Conservation (phyloP, 2,329 filamentous ascomycete species). For the Penicillium thymicola region DNA sequence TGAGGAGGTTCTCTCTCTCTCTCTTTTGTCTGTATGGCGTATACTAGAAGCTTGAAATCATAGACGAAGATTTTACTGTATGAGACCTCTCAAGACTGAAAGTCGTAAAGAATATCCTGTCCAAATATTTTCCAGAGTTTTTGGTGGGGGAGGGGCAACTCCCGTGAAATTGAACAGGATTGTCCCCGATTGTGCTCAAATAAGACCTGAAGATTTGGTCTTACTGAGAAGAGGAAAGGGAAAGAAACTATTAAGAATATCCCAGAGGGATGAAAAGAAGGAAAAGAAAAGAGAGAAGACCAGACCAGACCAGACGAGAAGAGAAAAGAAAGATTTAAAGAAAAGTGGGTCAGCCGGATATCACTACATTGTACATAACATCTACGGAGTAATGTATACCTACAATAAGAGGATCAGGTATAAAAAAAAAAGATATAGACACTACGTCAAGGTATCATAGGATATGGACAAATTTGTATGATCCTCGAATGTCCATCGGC, state of each 20-base stretch:
- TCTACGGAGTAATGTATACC: no score
- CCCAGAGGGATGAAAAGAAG: no score
- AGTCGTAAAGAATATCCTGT: not conserved
- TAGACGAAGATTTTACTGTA: not conserved
- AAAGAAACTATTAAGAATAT: not conserved
- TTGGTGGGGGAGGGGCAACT: conserved; percentile 8
- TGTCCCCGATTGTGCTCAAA: not conserved
- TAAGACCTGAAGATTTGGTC: not conserved
- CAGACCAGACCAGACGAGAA: not conserved
- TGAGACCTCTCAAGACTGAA: not conserved
- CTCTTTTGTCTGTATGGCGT: not conserved
- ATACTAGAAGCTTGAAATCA: not conserved
- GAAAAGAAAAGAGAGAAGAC: not conserved
- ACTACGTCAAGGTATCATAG: conserved; percentile 7
- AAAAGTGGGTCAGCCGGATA: conserved; percentile 1
- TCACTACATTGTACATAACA: not conserved
- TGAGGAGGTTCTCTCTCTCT: not conserved
- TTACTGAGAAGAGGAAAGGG: not conserved
- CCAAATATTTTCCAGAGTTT: not conserved
- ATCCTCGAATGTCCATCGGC: conserved; percentile 15
- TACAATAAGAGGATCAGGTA: no score
- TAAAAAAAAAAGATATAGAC: not conserved
- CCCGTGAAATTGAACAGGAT: not conserved
- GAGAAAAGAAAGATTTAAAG: not conserved
- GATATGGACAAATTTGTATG: conserved; percentile 24